These are phyloP conservation scores for Penicillium pancosmium DNA, from an alignment of 495 filamentous ascomycete species.

Conservation along the genomic window DNA sequence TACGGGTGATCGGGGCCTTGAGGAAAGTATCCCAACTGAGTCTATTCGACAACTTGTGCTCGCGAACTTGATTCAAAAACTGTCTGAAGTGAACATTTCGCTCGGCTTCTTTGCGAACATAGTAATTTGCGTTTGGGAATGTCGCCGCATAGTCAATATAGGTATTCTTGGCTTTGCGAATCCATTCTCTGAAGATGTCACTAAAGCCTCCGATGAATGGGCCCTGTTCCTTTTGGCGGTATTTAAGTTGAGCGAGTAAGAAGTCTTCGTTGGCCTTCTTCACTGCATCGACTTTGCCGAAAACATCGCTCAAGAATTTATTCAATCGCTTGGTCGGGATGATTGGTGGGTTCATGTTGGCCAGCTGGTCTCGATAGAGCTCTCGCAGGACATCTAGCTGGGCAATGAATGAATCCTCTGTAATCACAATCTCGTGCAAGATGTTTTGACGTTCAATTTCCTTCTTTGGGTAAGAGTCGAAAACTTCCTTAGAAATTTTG, in stretches of 20 bases:
- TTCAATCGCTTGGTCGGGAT: slow-evolving; percentile 72
- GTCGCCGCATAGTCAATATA: slow-evolving; percentile 93
- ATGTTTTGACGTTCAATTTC: slow-evolving; percentile 94
- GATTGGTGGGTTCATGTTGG: slow-evolving; percentile 73
- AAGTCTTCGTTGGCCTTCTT: slow-evolving; percentile 92
- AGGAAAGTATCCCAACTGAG: slow-evolving; percentile 94
- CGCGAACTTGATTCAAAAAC: slow-evolving; percentile 78
- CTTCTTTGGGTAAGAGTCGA: slow-evolving; percentile 71
- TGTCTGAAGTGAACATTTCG: slow-evolving; percentile 83
- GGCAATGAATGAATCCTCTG: slow-evolving; percentile 87
- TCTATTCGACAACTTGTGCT: slow-evolving; percentile 79
- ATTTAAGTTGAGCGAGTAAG: slow-evolving; percentile 94
- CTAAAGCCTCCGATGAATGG: slow-evolving; percentile 94
- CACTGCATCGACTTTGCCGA: slow-evolving; percentile 87
- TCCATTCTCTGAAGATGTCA: slow-evolving; percentile 98
- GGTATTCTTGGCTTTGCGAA: slow-evolving; percentile 83
- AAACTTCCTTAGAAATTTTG: slow-evolving; percentile 75
- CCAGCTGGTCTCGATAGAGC: slow-evolving; percentile 84
- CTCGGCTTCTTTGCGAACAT: slow-evolving; percentile 82
- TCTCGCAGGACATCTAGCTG: slow-evolving; percentile 81
- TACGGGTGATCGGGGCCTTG: slow-evolving; percentile 87
- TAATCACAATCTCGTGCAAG: slow-evolving; percentile 93
- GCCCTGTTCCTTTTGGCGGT: slow-evolving; percentile 94
- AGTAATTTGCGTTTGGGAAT: slow-evolving; percentile 80
- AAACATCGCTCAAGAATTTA: slow-evolving; percentile 81